phyloP scores from a whole-genome alignment of 1,284 basidiomycete species.

The Peniophora sp. region DNA sequence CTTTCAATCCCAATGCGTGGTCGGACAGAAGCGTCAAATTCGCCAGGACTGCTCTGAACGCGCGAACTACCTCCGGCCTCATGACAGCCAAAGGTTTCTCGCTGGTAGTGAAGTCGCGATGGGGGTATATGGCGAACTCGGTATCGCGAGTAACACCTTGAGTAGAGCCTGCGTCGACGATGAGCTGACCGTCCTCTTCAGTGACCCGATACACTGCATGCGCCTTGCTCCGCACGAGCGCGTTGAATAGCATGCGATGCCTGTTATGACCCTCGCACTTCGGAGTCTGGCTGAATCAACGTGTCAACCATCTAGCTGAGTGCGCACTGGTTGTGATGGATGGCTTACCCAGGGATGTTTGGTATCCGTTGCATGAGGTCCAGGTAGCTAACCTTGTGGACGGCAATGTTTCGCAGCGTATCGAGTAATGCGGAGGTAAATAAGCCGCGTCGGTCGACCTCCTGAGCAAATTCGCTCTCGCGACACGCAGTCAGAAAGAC shows the following conservation, averaged over 20 bases:
- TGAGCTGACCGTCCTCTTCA: constrained; percentile 1
- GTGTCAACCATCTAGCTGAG: too few species aligned
- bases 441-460: too few species aligned
- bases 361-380: too few species aligned
- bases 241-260: constrained; percentile 11
- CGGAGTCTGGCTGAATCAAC: constrained; percentile 11
- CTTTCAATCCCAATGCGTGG: neutral
- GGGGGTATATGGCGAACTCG: constrained; percentile 6
- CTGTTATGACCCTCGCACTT: constrained; percentile 13
- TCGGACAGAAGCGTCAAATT: neutral
- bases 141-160: constrained; percentile 11
- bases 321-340: too few species aligned
- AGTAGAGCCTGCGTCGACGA: constrained; percentile 10
- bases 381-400: too few species aligned
- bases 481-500: too few species aligned
- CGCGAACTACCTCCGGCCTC: neutral
- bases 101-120: neutral
- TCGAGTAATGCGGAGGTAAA: too few species aligned
- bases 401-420: too few species aligned
- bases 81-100: neutral
- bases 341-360: too few species aligned
- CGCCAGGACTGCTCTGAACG: neutral
- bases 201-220: constrained; percentile 5
- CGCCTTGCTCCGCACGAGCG: constrained; percentile 4
- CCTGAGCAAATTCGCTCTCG: too few species aligned